Evolutionary conservation across 495 filamentous ascomycete species (phyloP).

Genomic region (Evansstolkia leycettana): DNA sequence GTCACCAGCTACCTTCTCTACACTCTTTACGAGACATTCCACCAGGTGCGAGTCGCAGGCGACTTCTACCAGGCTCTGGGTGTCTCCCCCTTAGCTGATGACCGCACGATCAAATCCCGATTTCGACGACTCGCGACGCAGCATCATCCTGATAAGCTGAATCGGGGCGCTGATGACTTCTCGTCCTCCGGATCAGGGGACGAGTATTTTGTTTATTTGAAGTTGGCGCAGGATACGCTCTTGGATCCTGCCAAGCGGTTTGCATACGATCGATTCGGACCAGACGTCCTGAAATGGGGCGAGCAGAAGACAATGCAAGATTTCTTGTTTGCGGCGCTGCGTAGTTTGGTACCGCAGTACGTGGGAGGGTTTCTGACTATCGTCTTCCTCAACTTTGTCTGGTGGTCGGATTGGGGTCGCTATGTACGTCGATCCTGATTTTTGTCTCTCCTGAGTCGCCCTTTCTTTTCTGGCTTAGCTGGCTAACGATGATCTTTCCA

Average conservation of each 20-base stretch:
- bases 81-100: constrained; percentile 53
- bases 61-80: constrained; percentile 70
- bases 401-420: constrained; percentile 72
- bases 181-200: constrained; percentile 26
- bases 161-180: constrained; percentile 9
- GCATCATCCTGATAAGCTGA: constrained; percentile 82
- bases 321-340: constrained; percentile 53
- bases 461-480: not conserved
- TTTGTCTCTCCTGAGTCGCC: not conserved
- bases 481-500: constrained; percentile 7
- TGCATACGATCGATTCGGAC: constrained; percentile 88
- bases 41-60: constrained; percentile 53
- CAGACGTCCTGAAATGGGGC: constrained; percentile 55
- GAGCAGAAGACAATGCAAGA: constrained; percentile 61
- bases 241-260: constrained; percentile 68
- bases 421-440: constrained; percentile 32
- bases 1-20: constrained; percentile 77
- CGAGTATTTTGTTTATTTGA: constrained; percentile 67
- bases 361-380: constrained; percentile 45
- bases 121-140: constrained; percentile 76
- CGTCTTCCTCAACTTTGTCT: constrained; percentile 57
- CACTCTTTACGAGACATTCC: constrained; percentile 88
- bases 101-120: constrained; percentile 66
- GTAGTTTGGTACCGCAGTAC: constrained; percentile 53
- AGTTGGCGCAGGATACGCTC: constrained; percentile 73